Conservation (phyloP, 768 basidiomycete genomes). For the Amanita rimosa region DNA sequence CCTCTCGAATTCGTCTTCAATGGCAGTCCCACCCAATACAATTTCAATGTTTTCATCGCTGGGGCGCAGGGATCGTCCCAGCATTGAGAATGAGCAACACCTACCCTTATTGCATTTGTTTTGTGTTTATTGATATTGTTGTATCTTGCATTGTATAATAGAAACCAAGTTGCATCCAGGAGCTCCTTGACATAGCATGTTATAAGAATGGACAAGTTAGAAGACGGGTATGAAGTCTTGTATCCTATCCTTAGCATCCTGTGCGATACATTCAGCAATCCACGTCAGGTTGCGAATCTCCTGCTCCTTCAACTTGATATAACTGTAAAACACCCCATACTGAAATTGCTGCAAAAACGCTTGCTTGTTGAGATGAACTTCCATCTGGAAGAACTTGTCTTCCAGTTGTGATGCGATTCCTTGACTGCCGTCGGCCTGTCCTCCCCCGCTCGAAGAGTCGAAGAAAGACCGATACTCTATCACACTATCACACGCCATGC, state of each 20-base stretch:
- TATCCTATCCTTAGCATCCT: constrained; percentile 92
- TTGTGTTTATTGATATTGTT: neutral
- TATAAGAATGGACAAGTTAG: constrained; percentile 24
- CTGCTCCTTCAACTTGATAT: constrained; percentile 87
- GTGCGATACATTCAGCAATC: constrained; percentile 98
- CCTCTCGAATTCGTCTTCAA: constrained; percentile 44
- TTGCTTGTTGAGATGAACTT: constrained; percentile 90
- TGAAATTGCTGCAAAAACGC: constrained; percentile 97
- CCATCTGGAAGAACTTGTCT: constrained; percentile 88
- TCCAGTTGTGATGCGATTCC: constrained; percentile 64
- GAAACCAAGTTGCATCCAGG: neutral
- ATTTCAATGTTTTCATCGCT: constrained; percentile 64
- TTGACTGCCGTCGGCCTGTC: constrained; percentile 26
- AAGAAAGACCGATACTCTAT: constrained; percentile 90
- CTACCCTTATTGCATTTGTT: neutral
- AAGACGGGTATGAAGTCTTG: constrained; percentile 91
- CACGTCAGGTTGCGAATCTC: constrained; percentile 83
- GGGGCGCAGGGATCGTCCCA: constrained; percentile 11
- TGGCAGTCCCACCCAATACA: constrained; percentile 44
- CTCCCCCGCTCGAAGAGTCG: constrained; percentile 22
- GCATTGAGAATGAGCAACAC: neutral
- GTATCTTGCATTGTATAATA: neutral
- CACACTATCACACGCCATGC: constrained; percentile 76
- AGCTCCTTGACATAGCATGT: neutral
- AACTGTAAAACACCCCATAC: constrained; percentile 85